phyloP scores from a whole-genome alignment of 257 asterid species.

The Solanum medicagineum region DNA sequence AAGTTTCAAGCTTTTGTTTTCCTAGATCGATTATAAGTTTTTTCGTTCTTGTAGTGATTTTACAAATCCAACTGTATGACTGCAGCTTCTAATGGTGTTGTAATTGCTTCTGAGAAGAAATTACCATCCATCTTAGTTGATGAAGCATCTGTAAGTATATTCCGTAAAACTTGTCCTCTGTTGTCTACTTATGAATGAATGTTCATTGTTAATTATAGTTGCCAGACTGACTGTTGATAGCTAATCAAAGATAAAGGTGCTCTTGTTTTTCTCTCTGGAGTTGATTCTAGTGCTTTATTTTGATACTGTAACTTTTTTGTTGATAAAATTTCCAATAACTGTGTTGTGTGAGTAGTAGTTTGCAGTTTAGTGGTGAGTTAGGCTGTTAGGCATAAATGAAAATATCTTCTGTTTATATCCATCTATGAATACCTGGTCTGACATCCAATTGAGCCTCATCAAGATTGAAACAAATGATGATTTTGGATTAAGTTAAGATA shows the following conservation, averaged over 20 bases:
- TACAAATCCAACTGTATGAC: neutral
- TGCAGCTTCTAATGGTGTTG: slow-evolving; percentile 99
- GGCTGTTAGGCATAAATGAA: neutral
- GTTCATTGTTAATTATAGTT: neutral
- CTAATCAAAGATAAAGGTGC: neutral
- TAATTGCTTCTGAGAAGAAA: slow-evolving; percentile 96
- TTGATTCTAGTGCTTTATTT: neutral
- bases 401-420: neutral
- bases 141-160: slow-evolving; percentile 77
- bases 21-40: neutral
- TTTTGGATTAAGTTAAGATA: neutral
- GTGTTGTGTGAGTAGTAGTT: neutral
- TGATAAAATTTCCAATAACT: neutral
- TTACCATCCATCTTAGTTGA: slow-evolving; percentile 95
- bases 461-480: neutral
- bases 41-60: neutral
- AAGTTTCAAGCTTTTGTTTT: neutral
- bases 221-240: neutral
- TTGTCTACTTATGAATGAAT: neutral
- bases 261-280: neutral
- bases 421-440: neutral
- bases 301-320: neutral
- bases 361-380: neutral
- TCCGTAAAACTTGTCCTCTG: neutral
- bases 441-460: neutral